These are phyloP conservation scores for Monilinia vaccinii-corymbosi DNA, from an alignment of 2,329 filamentous ascomycete genomes.

Conservation along the genomic window DNA sequence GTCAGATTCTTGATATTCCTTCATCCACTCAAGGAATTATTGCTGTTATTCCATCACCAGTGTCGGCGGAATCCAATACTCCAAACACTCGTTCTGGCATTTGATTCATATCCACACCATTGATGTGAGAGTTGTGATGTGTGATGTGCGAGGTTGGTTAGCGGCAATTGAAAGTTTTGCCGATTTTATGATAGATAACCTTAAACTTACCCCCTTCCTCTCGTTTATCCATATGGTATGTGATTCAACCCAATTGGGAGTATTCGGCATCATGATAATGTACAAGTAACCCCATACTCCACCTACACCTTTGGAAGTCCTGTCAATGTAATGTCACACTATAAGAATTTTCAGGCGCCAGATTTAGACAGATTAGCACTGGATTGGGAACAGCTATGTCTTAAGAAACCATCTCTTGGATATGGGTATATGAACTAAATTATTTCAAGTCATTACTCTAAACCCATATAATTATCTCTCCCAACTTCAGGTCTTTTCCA, in stretches of 20 bases:
- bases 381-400: neutral
- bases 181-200: neutral
- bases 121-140: no score
- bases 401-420: no score
- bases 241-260: no score
- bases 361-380: neutral
- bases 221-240: no score
- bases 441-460: no score
- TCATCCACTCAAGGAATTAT: neutral
- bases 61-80: neutral
- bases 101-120: neutral
- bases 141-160: no score
- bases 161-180: neutral
- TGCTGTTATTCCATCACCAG: neutral
- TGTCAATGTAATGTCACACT: neutral
- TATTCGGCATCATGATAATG: no score
- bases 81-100: neutral
- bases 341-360: no score
- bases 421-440: no score
- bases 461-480: no score
- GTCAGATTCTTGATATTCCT: no score
- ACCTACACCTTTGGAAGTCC: neutral
- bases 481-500: no score
- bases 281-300: neutral
- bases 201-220: neutral